Percentiles rank a stretch among this genome's conserved stretches.
Evolutionary conservation across 495 filamentous ascomycete genomes (phyloP).

Genomic region (Penicillium robsamsonii): DNA sequence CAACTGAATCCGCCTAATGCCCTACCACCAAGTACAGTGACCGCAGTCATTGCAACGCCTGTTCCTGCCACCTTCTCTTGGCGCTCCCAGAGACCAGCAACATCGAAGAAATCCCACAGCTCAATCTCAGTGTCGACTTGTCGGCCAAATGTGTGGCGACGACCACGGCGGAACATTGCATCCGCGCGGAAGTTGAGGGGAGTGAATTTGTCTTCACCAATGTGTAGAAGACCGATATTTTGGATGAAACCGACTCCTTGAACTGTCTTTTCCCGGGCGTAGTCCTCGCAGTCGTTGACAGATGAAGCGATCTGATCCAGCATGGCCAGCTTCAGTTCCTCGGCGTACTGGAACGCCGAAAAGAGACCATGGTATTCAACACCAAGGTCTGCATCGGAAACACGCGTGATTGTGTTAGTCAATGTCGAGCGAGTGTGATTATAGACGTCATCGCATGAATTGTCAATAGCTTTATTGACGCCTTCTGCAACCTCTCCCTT

Average conservation of each 20-base stretch:
- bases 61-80: slow-evolving; percentile 94
- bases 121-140: slow-evolving; percentile 87
- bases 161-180: slow-evolving; percentile 80
- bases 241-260: slow-evolving; percentile 84
- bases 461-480: slow-evolving; percentile 78
- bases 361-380: slow-evolving; percentile 85
- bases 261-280: slow-evolving; percentile 74
- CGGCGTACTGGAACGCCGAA: slow-evolving; percentile 84
- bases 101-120: slow-evolving; percentile 89
- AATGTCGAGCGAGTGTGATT: slow-evolving; percentile 73
- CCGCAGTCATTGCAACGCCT: slow-evolving; percentile 88
- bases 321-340: slow-evolving; percentile 90
- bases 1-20: slow-evolving; percentile 81
- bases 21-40: slow-evolving; percentile 78
- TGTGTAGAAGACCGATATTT: slow-evolving; percentile 80
- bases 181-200: slow-evolving; percentile 84
- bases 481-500: slow-evolving; percentile 77
- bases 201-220: slow-evolving; percentile 75
- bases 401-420: slow-evolving; percentile 63
- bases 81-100: slow-evolving; percentile 73
- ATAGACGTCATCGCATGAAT: slow-evolving; percentile 81
- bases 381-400: slow-evolving; percentile 74
- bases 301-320: slow-evolving; percentile 77
- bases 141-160: slow-evolving; percentile 73
- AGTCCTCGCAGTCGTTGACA: slow-evolving; percentile 76